A percentile compares a stretch with the other conserved stretches of the same genome.
Evolutionary conservation across 805 yeast species (phyloP).

Genomic region (Sugiyamaella smithiae): DNA sequence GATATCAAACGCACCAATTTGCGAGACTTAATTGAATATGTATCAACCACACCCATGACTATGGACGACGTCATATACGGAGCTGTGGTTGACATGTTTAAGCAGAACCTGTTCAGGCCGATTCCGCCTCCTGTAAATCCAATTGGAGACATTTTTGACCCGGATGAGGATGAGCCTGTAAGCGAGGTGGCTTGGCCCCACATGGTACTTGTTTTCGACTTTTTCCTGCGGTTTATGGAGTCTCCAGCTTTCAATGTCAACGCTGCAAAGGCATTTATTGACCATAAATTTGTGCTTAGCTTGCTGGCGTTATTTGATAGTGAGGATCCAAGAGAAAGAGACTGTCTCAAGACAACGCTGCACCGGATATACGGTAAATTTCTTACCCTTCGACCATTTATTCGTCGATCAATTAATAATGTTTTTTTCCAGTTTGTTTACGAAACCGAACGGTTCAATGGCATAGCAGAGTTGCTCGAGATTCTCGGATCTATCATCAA

Average conservation of each 20-base stretch:
- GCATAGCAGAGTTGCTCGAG: constrained; percentile 91
- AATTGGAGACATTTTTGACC: constrained; percentile 92
- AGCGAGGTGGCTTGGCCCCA: constrained; percentile 98
- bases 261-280: constrained; percentile 88
- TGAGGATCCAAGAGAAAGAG: constrained; percentile 96
- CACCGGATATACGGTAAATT: constrained; percentile 97
- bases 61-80: constrained; percentile 89
- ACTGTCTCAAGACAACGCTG: constrained; percentile 88
- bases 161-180: constrained; percentile 98
- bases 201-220: constrained; percentile 95
- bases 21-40: constrained; percentile 85
- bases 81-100: constrained; percentile 87
- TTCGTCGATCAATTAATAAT: constrained; percentile 85
- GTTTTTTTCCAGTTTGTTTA: constrained; percentile 90
- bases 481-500: constrained; percentile 94
- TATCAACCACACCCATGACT: constrained; percentile 74
- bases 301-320: constrained; percentile 88
- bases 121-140: constrained; percentile 99
- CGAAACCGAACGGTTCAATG: constrained; percentile 94
- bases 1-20: constrained; percentile 85
- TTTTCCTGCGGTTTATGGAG: constrained; percentile 87
- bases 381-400: constrained; percentile 81
- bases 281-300: constrained; percentile 79
- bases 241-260: constrained; percentile 93
- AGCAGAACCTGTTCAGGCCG: constrained; percentile 84